Conservation (phyloP, 2,329 filamentous ascomycete species). For the Bisporella sp. region DNA sequence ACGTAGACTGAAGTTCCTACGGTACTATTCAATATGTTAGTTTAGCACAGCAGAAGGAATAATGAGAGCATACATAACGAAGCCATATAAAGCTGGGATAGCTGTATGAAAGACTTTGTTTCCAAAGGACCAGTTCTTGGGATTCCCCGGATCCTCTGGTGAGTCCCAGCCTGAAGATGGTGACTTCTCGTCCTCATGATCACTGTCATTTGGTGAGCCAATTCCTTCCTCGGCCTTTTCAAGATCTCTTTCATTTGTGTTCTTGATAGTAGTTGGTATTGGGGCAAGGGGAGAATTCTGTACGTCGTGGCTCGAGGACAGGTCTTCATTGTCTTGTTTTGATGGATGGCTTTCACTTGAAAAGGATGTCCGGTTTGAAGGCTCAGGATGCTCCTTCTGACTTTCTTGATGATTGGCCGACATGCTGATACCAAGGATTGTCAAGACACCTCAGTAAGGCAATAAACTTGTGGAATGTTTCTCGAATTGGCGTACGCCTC, state of each 20-base stretch:
- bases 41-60: background rate
- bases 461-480: too few species aligned
- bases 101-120: conserved; percentile 19
- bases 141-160: conserved; percentile 8
- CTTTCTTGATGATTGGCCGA: too few species aligned
- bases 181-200: background rate
- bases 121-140: conserved; percentile 17
- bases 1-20: conserved; percentile 36
- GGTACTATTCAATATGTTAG: conserved; percentile 14
- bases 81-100: conserved; percentile 19
- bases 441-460: too few species aligned
- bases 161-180: background rate
- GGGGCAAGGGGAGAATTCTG: background rate
- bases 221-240: background rate
- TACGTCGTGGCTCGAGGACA: too few species aligned
- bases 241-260: too few species aligned
- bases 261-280: background rate
- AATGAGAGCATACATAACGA: conserved; percentile 13
- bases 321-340: too few species aligned
- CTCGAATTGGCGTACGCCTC: too few species aligned
- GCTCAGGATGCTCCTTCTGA: too few species aligned
- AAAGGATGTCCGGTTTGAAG: too few species aligned
- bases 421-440: too few species aligned
- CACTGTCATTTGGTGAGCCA: background rate
- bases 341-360: too few species aligned